These are phyloP conservation scores for Teunomyces atbi DNA, from an alignment of 805 yeast genomes.

Conservation along the genomic window DNA sequence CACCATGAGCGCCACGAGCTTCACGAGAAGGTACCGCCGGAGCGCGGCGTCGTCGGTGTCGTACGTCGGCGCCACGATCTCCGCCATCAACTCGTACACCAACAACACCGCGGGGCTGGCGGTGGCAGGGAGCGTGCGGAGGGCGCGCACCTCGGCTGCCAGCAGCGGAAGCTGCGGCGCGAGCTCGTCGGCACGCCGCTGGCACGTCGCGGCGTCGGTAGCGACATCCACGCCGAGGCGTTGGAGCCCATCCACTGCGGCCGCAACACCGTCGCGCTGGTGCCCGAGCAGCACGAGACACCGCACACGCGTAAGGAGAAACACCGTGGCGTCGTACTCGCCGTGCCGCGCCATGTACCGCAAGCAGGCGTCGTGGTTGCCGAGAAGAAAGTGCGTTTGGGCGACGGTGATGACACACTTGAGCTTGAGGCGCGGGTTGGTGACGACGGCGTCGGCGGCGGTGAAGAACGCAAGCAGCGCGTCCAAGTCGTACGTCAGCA, in stretches of 20 bases:
- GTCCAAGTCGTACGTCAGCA: constrained; percentile 41
- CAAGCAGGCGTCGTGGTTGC: constrained; percentile 34
- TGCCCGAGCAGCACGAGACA: constrained; percentile 31
- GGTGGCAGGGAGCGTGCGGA: constrained; percentile 20
- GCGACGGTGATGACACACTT: constrained; percentile 30
- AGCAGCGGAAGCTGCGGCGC: constrained; percentile 37
- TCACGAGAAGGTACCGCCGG: constrained; percentile 29
- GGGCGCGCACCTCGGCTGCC: constrained; percentile 33
- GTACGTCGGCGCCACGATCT: constrained; percentile 35
- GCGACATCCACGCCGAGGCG: constrained; percentile 34
- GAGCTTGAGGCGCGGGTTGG: constrained; percentile 19
- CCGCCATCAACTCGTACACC: constrained; percentile 41
- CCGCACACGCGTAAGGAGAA: constrained; percentile 36
- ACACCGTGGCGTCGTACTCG: constrained; percentile 33
- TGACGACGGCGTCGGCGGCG: constrained; percentile 30
- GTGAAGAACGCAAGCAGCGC: constrained; percentile 41
- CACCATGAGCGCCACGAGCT: constrained; percentile 33
- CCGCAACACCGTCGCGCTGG: constrained; percentile 29
- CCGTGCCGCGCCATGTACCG: constrained; percentile 19
- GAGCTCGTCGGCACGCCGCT: constrained; percentile 17
- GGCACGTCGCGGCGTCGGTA: constrained; percentile 23
- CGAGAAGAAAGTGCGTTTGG: constrained; percentile 27
- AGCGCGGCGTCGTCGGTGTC: constrained; percentile 23
- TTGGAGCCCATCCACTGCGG: constrained; percentile 34
- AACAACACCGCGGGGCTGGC: constrained; percentile 27